Percentiles rank a stretch among this genome's conserved stretches.
These are phyloP conservation scores for Naganishia kalamii DNA, from an alignment of 768 basidiomycete genomes.

Conservation along the genomic window DNA sequence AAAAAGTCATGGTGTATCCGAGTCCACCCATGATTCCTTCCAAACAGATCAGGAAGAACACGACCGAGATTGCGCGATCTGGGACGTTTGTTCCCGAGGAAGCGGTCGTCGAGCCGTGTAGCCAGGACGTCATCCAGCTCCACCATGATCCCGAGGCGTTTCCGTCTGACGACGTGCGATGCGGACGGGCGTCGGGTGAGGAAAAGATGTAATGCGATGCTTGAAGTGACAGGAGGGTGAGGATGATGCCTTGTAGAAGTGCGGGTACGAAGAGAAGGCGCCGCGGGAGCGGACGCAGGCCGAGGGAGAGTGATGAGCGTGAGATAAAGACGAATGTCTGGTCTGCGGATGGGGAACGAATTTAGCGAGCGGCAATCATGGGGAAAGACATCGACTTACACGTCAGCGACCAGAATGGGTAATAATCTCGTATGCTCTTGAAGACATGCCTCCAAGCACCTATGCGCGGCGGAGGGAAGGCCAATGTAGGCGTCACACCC, in stretches of 20 bases:
- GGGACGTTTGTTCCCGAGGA: constrained; percentile 39
- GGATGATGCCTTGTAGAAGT: constrained; percentile 63
- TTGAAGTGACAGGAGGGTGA: constrained; percentile 47
- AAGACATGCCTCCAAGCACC: constrained; percentile 69
- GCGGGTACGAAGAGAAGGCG: constrained; percentile 68
- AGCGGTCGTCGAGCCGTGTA: not conserved
- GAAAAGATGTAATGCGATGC: constrained; percentile 50
- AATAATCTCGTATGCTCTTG: constrained; percentile 80
- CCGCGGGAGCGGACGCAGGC: constrained; percentile 68
- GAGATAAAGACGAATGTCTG: constrained; percentile 83
- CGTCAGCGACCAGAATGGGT: constrained; percentile 66
- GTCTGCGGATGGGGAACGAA: constrained; percentile 28
- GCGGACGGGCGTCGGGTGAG: constrained; percentile 59
- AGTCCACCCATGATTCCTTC: constrained; percentile 91
- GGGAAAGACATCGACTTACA: constrained; percentile 16
- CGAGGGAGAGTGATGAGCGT: constrained; percentile 79
- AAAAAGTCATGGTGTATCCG: constrained; percentile 55
- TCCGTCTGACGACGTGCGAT: not conserved
- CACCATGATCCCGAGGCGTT: not conserved
- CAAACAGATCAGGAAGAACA: constrained; percentile 70
- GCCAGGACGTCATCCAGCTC: not conserved
- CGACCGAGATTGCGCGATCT: constrained; percentile 55
- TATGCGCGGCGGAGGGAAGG: constrained; percentile 73
- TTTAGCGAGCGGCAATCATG: not conserved
- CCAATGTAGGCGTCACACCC: constrained; percentile 82